Evolutionary conservation across 176 grass and related monocot genomes (phyloP), one percentile per base, ranked within the genome.

Genomic region (Alopecurus myosuroides): DNA sequence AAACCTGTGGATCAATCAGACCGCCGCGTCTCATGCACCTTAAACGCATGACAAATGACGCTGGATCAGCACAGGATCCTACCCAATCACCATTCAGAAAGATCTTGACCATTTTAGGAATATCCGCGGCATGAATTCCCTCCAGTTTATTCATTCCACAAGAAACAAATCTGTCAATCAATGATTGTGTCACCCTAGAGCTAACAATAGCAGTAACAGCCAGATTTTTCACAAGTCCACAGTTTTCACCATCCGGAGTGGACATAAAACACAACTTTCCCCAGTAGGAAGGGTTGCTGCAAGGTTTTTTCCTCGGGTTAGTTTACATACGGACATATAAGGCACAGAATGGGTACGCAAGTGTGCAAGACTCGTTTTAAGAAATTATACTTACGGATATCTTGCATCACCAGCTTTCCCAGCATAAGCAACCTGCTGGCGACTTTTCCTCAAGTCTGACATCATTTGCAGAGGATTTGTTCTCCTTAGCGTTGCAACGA

Each of bases 381-480:
- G 71, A 77, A 83, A 64, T 33, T 70, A 49, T 49, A 98, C 96
- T 87, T 85, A 98, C 97, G 97, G 97, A 64, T 98, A 98, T 98
- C 93, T 88, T 68, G 97, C 93, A 41, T 98, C 97, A 78, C 97
- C 97, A 68, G 91, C 91, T 86, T 98, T 98, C 62, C 97, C 91
- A 65, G 97, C 93, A 79, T 98, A 98, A 87, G 93, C 91, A 89
- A 98, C 97, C 69, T 88, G 91, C 79, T 95, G 93, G 25, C 91
- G 85, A 8, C 93, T 90, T 92, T 98, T 98, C 84, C 97, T 95
- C 86, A 98, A 87, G 86, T 95, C 91, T 50, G 88, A 86, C 81
- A 94, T 95, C 89, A 94, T 94, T 81, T 98, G 88, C 61, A 98
- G 90, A 30, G 97, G 91, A 90, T 98, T 98, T 77, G 93, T 98